These are phyloP conservation scores for Candida glucosophila DNA, from an alignment of 1,139 yeast species.

Conservation along the genomic window DNA sequence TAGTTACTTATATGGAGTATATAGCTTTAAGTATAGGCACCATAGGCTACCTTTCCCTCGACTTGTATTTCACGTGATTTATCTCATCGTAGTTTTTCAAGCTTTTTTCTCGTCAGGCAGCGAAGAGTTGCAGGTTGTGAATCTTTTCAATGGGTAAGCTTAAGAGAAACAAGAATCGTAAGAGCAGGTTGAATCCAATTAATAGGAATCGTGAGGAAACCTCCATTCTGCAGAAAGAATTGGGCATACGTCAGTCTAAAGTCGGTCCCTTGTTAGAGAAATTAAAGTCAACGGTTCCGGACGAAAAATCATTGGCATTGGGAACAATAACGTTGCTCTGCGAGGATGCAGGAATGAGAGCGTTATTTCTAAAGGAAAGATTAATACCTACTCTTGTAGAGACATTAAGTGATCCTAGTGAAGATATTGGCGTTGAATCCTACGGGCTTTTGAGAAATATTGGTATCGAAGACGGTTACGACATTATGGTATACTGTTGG, in stretches of 20 bases:
- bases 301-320: constrained; percentile 73
- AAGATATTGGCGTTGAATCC: constrained; percentile 71
- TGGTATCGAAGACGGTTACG: constrained; percentile 85
- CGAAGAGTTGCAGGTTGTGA: no score
- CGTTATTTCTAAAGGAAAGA: constrained; percentile 58
- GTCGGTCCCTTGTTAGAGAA: constrained; percentile 62
- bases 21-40: no score
- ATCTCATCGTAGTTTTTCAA: no score
- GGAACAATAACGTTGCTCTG: constrained; percentile 64
- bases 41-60: no score
- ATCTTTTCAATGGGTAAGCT: constrained; percentile 82
- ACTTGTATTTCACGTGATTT: no score
- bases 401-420: constrained; percentile 56
- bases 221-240: constrained; percentile 11
- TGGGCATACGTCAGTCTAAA: constrained; percentile 40
- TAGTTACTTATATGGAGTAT: no score
- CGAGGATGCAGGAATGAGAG: constrained; percentile 61
- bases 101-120: no score
- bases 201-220: constrained; percentile 13
- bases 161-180: constrained; percentile 57
- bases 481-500: constrained; percentile 66
- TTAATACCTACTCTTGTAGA: constrained; percentile 57
- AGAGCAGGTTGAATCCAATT: constrained; percentile 45
- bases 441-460: constrained; percentile 75
- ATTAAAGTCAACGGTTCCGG: constrained; percentile 52